A percentile compares a stretch with the other conserved stretches of the same genome.
phyloP scores from a whole-genome alignment of 495 filamentous ascomycete genomes.

The Podospora australis region DNA sequence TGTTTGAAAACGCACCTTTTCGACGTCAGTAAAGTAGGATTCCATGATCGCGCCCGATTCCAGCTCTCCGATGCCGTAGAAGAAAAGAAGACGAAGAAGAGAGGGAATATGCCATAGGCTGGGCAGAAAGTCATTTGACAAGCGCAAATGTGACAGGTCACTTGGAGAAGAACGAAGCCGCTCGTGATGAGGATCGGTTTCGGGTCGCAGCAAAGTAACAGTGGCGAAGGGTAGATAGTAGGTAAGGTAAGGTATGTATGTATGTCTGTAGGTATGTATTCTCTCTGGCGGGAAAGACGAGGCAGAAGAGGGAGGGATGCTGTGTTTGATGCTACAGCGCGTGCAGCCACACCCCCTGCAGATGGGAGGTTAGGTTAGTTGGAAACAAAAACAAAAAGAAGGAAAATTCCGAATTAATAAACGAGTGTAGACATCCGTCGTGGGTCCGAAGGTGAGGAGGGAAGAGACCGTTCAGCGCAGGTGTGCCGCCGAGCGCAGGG shows the following conservation, averaged over 20 bases:
- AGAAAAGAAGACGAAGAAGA: constrained; percentile 25
- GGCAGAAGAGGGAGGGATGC: too few relatives aligned
- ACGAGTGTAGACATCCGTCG: constrained; percentile 23
- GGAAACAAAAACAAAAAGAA: constrained; percentile 7
- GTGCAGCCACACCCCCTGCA: constrained; percentile 16
- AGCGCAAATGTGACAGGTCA: constrained; percentile 23
- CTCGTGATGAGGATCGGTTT: constrained; percentile 21
- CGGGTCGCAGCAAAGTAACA: constrained; percentile 16
- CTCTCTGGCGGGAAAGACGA: too few relatives aligned
- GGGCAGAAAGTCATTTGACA: constrained; percentile 37
- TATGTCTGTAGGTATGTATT: too few relatives aligned
- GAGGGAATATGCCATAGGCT: constrained; percentile 18
- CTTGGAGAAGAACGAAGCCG: constrained; percentile 10
- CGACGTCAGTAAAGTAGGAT: constrained; percentile 40
- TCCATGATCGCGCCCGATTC: constrained; percentile 34
- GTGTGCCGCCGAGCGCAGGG: constrained; percentile 19
- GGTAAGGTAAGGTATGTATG: too few relatives aligned
- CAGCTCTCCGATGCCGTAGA: constrained; percentile 22
- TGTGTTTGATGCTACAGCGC: too few relatives aligned
- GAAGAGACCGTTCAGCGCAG: constrained; percentile 17
- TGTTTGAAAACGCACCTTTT: constrained; percentile 37
- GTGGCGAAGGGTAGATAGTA: constrained; percentile 32
- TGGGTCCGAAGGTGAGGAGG: neutral
- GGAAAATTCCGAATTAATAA: constrained; percentile 9
- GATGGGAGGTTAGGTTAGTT: neutral